phyloP scores from a whole-genome alignment of 2,329 filamentous ascomycete genomes.

The Penicillium palitans region DNA sequence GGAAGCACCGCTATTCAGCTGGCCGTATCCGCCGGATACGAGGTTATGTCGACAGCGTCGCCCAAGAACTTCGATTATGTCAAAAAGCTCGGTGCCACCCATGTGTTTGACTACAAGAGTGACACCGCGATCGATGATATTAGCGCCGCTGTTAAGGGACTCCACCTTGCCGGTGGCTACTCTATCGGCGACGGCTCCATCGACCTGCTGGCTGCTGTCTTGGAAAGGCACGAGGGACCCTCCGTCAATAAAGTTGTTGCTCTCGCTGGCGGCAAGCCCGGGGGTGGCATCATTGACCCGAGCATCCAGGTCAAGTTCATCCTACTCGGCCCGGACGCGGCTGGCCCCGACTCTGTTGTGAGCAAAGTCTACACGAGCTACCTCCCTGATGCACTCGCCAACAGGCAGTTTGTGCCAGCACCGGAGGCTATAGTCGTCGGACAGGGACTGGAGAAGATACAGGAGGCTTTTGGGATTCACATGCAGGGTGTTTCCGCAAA shows the following conservation, averaged over 20 bases:
- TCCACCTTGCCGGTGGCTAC: background rate
- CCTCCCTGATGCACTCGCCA: background rate
- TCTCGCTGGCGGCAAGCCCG: background rate
- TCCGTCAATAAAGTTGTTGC: background rate
- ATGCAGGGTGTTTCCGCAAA: conserved; percentile 30
- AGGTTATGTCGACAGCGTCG: conserved; percentile 43
- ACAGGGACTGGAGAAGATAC: conserved; percentile 27
- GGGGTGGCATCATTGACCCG: background rate
- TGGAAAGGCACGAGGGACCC: background rate
- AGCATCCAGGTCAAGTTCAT: background rate
- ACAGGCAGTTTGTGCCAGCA: background rate
- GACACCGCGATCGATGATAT: conserved; percentile 15
- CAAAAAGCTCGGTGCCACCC: conserved; percentile 46
- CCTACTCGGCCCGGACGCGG: background rate
- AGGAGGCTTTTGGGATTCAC: conserved; percentile 22
- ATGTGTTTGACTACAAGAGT: conserved; percentile 49
- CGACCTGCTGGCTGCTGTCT: background rate
- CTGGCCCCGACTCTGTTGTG: background rate
- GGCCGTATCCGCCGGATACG: conserved; percentile 42
- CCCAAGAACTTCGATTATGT: conserved; percentile 48
- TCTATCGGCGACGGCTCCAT: background rate
- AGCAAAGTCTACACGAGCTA: background rate
- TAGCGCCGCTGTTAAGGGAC: conserved; percentile 14
- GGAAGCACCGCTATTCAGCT: conserved; percentile 50
- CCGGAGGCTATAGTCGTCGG: background rate